Base-by-base conservation (phyloP, 2,329 filamentous ascomycete species). In the Xenoacremonium recifei region DNA sequence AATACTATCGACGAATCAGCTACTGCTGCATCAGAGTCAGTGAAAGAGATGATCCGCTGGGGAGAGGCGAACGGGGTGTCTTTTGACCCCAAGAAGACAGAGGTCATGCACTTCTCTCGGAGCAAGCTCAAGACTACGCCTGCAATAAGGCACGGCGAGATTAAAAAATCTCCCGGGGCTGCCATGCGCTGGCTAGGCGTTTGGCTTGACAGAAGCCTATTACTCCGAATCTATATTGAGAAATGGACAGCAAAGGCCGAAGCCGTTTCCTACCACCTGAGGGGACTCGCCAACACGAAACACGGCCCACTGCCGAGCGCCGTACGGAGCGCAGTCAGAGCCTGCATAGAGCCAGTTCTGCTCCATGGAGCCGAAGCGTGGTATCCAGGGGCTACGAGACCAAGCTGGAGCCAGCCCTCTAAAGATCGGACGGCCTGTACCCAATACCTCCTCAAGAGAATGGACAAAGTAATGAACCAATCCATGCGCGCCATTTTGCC, bases 11-110 rank as follows among this genome's bases (percentile, higher is more conserved):
- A 48, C 17, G 37, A 49, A 30, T 53, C 40, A 9, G 35, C 44
- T 12, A n/a, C 20, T 21, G 29, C 19, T 15, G 44, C 48, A 23
- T 35, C 47, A 9, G 33, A 29, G 15, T 30, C 39, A n/a, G 31
- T 49, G 4, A 21, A 40, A 19, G 40, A 48, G 18, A 40, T 50
- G 6, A 27, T 48, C 10, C 19, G 35, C 10, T 54, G 44, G 47
- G 50, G 55, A 9, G 37, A 29, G 15, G 39, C 30, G 4, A 51
- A 53, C 23, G 47, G 37, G 15, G 40, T 58, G 25, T 40, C 42
- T 7, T 58, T 58, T 33, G 43, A 51, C 38, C 43, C 36, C 6
- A 40, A 36, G 5, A 58, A 58, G 33, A 53, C 49, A 18, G 44
- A 58, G 35, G 44, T 53, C 3, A 54, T 58, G 16, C 44, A 58